These are phyloP conservation scores for Globisporangium echinulatum DNA, from an alignment of 352 stramenopile genomes.

Conservation along the genomic window DNA sequence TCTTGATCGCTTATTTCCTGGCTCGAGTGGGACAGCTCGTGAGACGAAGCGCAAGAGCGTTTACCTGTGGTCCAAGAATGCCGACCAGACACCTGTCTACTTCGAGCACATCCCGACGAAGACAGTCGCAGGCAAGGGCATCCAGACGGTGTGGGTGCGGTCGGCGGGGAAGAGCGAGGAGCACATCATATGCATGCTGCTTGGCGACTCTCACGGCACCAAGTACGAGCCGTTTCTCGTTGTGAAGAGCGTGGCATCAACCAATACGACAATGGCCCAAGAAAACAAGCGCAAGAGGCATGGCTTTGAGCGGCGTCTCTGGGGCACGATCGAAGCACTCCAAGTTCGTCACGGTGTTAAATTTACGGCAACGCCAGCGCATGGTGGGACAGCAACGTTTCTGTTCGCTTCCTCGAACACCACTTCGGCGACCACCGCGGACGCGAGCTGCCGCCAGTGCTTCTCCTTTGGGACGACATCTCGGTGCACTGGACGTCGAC, in stretches of 20 bases:
- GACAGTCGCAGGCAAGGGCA: constrained; percentile 9
- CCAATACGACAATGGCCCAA: neutral
- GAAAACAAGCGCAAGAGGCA: constrained; percentile 12
- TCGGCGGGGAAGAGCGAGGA: constrained; percentile 20
- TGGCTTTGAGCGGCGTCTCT: constrained; percentile 17
- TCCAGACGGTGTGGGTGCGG: constrained; percentile 19
- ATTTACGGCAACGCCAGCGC: too few relatives aligned
- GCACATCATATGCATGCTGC: constrained; percentile 12
- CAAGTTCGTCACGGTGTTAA: too few relatives aligned
- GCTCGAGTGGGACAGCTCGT: neutral
- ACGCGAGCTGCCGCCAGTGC: neutral
- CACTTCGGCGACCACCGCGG: too few relatives aligned
- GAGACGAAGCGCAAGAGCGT: constrained; percentile 10
- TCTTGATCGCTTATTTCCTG: constrained; percentile 2
- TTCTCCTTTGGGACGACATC: constrained; percentile 10
- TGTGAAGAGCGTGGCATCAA: constrained; percentile 17
- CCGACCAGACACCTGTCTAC: constrained; percentile 9
- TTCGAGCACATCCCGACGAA: constrained; percentile 22
- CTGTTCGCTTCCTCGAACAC: too few relatives aligned
- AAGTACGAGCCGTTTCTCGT: constrained; percentile 23
- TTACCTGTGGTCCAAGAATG: constrained; percentile 10
- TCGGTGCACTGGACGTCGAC: constrained; percentile 4
- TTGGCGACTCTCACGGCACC: constrained; percentile 12
- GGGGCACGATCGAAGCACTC: neutral
- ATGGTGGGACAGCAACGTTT: too few relatives aligned